Base-by-base conservation (phyloP, 352 stramenopile genomes). In the Pythium guiyangense region DNA sequence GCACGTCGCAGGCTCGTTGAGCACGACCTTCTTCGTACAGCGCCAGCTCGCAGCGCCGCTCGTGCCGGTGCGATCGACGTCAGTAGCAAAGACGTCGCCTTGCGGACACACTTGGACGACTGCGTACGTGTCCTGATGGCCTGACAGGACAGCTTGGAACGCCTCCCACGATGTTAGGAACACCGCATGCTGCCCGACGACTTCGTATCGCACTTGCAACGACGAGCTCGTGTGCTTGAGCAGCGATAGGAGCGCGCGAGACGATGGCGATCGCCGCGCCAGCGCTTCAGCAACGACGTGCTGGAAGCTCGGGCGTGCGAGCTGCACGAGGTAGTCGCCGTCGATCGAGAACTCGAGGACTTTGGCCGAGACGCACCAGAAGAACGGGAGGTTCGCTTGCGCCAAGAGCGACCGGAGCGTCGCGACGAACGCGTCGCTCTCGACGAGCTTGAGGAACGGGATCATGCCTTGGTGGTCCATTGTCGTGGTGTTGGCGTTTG, bases 91-190 rank as follows among this genome's bases (percentile, higher is more conserved):
- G 4, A 69, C 40, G 39, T 88, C 67, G 10, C 81, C 82, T 53
- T 94, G 80, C n/a, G 84, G 84, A 18, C 73, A 64, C 0, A 94
- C 25, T 40, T 88, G 63, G 14, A 94, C 44, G 11, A 88, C 44
- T 0, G 81, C 81, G 52, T 90, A 92, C 2, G 63, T 71, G 37
- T 89, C 70, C 51, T 90, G 76, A 5, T 84, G 62, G 15, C 77
- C 82, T 12, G 65, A 64, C 1, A 92, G 60, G 3, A 84, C 70
- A 3, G 73, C 67, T 52, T 90, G 78, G 27, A 92, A 87, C 10
- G 82, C 76, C 37, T 61, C 60, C 82, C 82, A 92, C 2, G 66
- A 61, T 2, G 62, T 84, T 10, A 70, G 57, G 15, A 83, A 73
- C n/a, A 61, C 62, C 6, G 67, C 71, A 29, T 73, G 66, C 37